These are phyloP conservation scores for Picocystis salinarum DNA, from an alignment of 139 green algal species.

Conservation along the genomic window DNA sequence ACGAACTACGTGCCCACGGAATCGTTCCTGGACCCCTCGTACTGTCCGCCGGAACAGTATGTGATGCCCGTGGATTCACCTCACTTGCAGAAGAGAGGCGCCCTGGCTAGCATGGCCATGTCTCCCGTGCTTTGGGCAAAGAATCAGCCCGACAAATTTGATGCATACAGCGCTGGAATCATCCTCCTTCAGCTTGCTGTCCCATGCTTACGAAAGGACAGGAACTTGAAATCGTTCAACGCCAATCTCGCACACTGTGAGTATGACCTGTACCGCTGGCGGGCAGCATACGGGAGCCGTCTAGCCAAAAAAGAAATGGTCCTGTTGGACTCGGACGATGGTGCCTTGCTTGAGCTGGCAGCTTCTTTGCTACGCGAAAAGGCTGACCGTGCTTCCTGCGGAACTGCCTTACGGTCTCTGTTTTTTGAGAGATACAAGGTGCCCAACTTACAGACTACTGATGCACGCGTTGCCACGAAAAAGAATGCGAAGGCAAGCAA, in stretches of 20 bases:
- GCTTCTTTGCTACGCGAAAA: neutral
- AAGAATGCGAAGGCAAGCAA: no score
- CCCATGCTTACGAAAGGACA: conserved; percentile 33
- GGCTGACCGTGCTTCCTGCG: no score
- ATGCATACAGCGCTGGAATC: conserved; percentile 61
- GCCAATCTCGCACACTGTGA: conserved; percentile 17
- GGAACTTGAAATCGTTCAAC: conserved; percentile 42
- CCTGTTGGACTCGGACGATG: conserved; percentile 8
- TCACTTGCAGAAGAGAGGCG: conserved; percentile 14
- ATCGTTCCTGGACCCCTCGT: conserved; percentile 70
- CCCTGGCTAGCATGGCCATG: conserved; percentile 32
- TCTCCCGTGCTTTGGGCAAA: conserved; percentile 67
- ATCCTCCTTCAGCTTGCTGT: conserved; percentile 53
- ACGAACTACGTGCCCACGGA: conserved; percentile 78
- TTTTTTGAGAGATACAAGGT: no score
- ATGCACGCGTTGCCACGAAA: no score
- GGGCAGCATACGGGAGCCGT: conserved; percentile 5
- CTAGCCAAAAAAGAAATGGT: conserved; percentile 4
- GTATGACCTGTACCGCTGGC: conserved; percentile 56
- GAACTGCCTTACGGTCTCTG: no score
- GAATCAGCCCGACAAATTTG: conserved; percentile 70
- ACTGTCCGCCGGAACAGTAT: conserved; percentile 80
- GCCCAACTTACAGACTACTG: no score
- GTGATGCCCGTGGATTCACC: conserved; percentile 59
- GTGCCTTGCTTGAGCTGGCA: neutral